Evolutionary conservation across 2,329 filamentous ascomycete genomes (phyloP).

Genomic region (Neocucurbitaria cava): DNA sequence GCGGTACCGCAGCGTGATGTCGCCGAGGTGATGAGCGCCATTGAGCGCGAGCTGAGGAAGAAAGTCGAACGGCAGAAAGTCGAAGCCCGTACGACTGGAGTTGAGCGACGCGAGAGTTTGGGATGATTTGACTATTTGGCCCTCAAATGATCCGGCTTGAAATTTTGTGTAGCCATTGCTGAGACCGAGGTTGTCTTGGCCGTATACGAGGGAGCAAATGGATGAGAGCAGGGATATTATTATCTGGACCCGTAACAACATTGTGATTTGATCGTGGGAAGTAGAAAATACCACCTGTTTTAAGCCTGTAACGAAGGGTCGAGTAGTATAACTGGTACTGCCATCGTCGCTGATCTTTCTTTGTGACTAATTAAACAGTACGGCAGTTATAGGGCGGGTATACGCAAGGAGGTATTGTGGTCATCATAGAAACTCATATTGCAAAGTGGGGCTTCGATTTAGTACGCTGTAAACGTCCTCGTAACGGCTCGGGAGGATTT

Average conservation of each 20-base stretch:
- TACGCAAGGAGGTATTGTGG: background rate
- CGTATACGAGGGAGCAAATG: background rate
- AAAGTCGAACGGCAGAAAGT: conserved; percentile 64
- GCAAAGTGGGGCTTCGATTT: background rate
- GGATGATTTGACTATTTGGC: conserved; percentile 25
- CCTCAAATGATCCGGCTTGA: conserved; percentile 16
- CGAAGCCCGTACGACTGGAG: conserved; percentile 49
- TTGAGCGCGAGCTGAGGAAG: conserved; percentile 57
- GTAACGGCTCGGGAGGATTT: background rate
- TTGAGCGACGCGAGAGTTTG: conserved; percentile 31
- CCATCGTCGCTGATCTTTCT: background rate
- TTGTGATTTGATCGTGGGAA: background rate
- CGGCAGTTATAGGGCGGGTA: background rate
- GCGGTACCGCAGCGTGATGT: conserved; percentile 65
- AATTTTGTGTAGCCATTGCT: conserved; percentile 23
- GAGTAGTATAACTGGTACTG: background rate
- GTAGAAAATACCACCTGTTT: background rate
- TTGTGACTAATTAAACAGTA: background rate
- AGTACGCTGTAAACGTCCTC: background rate
- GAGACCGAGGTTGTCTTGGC: conserved; percentile 30
- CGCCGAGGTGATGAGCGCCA: conserved; percentile 65
- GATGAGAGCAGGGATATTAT: background rate
- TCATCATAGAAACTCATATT: background rate
- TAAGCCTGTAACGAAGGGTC: background rate
- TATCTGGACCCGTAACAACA: background rate